Evolutionary conservation across 768 basidiomycete species (phyloP).

Genomic region (Lyophyllum decastes): DNA sequence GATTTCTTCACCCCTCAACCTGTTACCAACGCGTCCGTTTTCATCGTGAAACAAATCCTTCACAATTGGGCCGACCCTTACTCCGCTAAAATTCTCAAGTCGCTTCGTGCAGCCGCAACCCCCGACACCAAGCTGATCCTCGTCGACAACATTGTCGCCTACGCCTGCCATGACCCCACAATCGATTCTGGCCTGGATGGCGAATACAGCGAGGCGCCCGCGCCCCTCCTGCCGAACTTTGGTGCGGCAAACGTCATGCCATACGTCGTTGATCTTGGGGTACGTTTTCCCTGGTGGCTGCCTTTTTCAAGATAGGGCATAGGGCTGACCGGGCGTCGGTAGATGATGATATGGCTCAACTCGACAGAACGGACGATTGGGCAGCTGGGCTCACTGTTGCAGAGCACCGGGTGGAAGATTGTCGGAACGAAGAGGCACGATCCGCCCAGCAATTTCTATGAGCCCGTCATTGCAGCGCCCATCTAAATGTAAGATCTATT

Average conservation of each 20-base stretch:
- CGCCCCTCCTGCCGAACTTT: slow-evolving; percentile 9
- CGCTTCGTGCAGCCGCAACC: slow-evolving; percentile 32
- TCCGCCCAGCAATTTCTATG: slow-evolving; percentile 10
- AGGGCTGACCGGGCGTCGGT: background rate
- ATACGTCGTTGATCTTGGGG: slow-evolving; percentile 6
- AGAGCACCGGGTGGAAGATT: slow-evolving; percentile 11
- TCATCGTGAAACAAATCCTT: slow-evolving; percentile 34
- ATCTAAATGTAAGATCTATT: background rate
- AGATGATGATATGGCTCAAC: slow-evolving; percentile 17
- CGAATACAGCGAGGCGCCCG: slow-evolving; percentile 1
- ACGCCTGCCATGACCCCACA: slow-evolving; percentile 19
- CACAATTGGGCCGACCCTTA: slow-evolving; percentile 42
- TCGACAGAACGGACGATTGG: slow-evolving; percentile 10
- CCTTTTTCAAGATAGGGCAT: background rate
- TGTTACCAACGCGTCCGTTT: slow-evolving; percentile 33
- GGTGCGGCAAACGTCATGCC: slow-evolving; percentile 8
- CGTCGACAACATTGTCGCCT: slow-evolving; percentile 35
- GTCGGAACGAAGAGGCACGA: slow-evolving; percentile 1
- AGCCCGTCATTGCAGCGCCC: slow-evolving; percentile 7
- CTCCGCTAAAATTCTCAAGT: slow-evolving; percentile 28
- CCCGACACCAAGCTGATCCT: slow-evolving; percentile 36
- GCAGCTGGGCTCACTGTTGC: slow-evolving; percentile 2
- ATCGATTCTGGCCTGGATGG: background rate
- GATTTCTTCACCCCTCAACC: slow-evolving; percentile 40
- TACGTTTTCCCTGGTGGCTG: background rate